Percentiles rank a stretch among this genome's conserved stretches.
phyloP scores from a whole-genome alignment of 331 rosid species.

The Pyracantha coccinea region DNA sequence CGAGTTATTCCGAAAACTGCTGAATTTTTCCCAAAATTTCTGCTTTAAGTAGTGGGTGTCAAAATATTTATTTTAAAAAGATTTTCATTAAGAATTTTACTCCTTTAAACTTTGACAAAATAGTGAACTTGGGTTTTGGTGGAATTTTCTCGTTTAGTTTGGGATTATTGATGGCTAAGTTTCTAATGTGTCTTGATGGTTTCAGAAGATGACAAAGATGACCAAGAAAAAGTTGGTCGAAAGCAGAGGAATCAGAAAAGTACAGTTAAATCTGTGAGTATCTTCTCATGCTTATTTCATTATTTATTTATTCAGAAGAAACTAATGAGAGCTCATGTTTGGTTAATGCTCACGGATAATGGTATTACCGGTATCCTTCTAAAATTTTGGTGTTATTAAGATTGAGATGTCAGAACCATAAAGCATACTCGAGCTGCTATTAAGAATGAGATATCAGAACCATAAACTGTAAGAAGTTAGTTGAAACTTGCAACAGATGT shows the following conservation, averaged over 20 bases:
- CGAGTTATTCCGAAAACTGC: background rate
- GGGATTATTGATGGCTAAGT: background rate
- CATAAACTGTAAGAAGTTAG: too few relatives aligned
- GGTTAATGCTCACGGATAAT: background rate
- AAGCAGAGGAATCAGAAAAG: constrained; percentile 41
- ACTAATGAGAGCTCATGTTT: background rate
- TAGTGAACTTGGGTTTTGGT: background rate
- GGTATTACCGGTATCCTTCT: too few relatives aligned
- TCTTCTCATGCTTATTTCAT: background rate
- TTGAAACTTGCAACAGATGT: too few relatives aligned
- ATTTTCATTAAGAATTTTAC: background rate
- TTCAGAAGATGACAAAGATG: constrained; percentile 48
- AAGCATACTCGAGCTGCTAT: too few relatives aligned
- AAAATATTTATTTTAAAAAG: too few relatives aligned
- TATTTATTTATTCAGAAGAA: background rate
- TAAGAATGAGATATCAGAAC: too few relatives aligned
- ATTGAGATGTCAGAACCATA: too few relatives aligned
- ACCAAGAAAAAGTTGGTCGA: constrained; percentile 25
- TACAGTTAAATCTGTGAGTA: constrained; percentile 39
- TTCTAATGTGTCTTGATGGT: background rate
- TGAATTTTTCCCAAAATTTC: background rate
- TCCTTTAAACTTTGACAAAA: background rate
- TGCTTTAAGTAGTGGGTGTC: background rate
- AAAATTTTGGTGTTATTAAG: too few relatives aligned
- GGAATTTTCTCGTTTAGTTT: background rate